Conservation (phyloP, 2,329 filamentous ascomycete species). For the Neobulgaria alba region DNA sequence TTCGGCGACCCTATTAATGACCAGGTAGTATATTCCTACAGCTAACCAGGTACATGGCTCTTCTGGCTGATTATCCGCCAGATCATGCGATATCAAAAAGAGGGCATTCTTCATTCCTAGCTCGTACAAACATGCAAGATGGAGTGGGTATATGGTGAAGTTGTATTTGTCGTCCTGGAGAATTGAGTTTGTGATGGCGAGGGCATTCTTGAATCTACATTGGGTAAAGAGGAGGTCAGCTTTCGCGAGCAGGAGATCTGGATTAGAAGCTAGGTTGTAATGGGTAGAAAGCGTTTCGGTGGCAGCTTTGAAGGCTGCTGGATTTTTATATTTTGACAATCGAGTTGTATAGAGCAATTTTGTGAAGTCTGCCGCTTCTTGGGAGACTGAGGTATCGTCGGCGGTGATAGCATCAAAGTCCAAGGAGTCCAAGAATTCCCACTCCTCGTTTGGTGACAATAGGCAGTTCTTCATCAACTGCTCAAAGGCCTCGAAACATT, state of each 20-base stretch:
- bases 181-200: slow-evolving; percentile 75
- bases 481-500: slow-evolving; percentile 97
- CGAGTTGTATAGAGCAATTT: slow-evolving; percentile 94
- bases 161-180: slow-evolving; percentile 81
- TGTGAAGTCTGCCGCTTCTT: slow-evolving; percentile 88
- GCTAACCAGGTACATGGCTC: slow-evolving; percentile 91
- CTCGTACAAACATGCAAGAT: slow-evolving; percentile 85
- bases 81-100: slow-evolving; percentile 84
- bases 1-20: slow-evolving; percentile 82
- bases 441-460: slow-evolving; percentile 67
- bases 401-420: slow-evolving; percentile 76
- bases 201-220: slow-evolving; percentile 82
- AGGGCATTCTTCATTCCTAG: slow-evolving; percentile 78
- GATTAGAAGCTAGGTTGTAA: slow-evolving; percentile 78
- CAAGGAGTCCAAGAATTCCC: slow-evolving; percentile 62
- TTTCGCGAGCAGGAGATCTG: slow-evolving; percentile 81
- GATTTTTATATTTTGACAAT: slow-evolving; percentile 89
- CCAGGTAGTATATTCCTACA: slow-evolving; percentile 89
- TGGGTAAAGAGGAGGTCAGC: slow-evolving; percentile 92
- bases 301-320: slow-evolving; percentile 70
- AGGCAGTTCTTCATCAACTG: slow-evolving; percentile 95
- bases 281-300: slow-evolving; percentile 89
- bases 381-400: slow-evolving; percentile 57
- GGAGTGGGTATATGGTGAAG: slow-evolving; percentile 79
- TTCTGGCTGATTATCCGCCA: slow-evolving; percentile 84